Percentiles rank a stretch among this genome's conserved stretches.
phyloP scores from a whole-genome alignment of 306 rosid genomes.

The Pyrus communis region DNA sequence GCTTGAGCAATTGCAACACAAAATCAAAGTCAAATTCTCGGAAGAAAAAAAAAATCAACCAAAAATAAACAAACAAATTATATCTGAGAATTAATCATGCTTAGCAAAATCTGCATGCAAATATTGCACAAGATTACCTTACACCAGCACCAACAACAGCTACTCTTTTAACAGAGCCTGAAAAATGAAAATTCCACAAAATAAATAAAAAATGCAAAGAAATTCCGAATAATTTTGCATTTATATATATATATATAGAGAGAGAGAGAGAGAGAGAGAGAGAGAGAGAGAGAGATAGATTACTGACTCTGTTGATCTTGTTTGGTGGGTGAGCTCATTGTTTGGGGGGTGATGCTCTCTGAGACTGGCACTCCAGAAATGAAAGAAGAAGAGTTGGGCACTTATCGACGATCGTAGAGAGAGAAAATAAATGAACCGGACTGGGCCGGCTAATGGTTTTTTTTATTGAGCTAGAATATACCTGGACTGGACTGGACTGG shows the following conservation, averaged over 20 bases:
- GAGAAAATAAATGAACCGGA: background rate
- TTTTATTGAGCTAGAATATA: background rate
- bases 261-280: too few relatives aligned
- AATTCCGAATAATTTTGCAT: background rate
- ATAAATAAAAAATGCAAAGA: background rate
- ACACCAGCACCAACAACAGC: conserved; percentile 95
- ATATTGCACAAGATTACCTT: conserved; percentile 35
- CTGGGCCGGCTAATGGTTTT: background rate
- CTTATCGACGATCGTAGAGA: background rate
- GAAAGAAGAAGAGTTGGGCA: background rate
- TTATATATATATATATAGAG: too few relatives aligned
- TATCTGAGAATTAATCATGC: background rate
- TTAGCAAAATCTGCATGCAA: background rate
- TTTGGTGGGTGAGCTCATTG: conserved; percentile 44
- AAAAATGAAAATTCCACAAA: background rate
- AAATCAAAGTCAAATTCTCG: background rate
- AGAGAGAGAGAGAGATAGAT: conserved; percentile 8
- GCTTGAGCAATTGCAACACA: conserved; percentile 29
- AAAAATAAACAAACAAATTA: background rate
- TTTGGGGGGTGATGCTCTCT: conserved; percentile 1
- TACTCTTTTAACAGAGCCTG: conserved; percentile 68
- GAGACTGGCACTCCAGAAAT: background rate
- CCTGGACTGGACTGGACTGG: too few relatives aligned
- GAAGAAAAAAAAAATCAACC: background rate
- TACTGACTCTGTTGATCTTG: conserved; percentile 31